Percentiles rank a stretch among this genome's conserved stretches.
phyloP scores from a whole-genome alignment of 352 stramenopile species.

The Elongisporangium senticosum region DNA sequence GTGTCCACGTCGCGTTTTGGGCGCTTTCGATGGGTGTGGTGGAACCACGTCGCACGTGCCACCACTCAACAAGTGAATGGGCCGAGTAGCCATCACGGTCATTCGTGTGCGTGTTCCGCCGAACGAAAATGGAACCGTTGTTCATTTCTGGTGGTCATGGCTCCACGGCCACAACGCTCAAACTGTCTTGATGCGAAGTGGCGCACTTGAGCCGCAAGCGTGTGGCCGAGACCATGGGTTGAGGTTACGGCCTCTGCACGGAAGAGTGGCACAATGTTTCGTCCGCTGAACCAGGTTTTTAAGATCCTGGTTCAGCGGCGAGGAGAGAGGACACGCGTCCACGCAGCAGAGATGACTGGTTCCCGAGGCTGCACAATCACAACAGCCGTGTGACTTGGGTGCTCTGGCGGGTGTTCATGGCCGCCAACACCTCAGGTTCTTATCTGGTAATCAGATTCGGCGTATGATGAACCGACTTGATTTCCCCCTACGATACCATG shows the following conservation, averaged over 20 bases:
- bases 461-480: neutral
- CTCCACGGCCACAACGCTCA: neutral
- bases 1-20: neutral
- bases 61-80: neutral
- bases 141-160: neutral
- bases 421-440: neutral
- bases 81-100: neutral
- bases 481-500: neutral
- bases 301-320: neutral
- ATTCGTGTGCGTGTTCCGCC: neutral
- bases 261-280: neutral
- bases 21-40: neutral
- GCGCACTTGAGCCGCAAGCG: neutral
- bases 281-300: neutral
- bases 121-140: neutral
- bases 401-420: neutral
- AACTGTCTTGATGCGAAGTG: neutral
- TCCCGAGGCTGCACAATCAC: neutral
- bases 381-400: neutral
- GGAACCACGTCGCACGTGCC: neutral
- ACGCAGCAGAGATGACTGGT: neutral
- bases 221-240: neutral
- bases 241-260: neutral
- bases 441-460: neutral
- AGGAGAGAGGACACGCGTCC: neutral